phyloP scores from a whole-genome alignment of 192 early-diverging fungal species.

The Coemansia sp. region DNA sequence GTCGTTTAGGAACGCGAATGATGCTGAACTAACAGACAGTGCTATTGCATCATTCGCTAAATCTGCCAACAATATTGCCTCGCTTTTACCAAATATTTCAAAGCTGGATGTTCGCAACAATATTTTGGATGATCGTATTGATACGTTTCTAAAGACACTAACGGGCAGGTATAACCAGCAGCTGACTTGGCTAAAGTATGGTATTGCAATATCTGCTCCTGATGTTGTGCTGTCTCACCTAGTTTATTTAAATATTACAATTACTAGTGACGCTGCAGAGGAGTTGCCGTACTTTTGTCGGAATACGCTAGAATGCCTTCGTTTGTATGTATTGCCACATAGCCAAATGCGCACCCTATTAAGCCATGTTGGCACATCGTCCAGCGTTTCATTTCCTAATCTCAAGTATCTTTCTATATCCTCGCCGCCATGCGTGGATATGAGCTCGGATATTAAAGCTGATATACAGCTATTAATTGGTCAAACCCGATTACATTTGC shows the following conservation, averaged over 20 bases:
- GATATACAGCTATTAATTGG: not conserved
- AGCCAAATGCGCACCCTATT: not conserved
- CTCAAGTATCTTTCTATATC: not conserved
- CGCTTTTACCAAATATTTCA: not conserved
- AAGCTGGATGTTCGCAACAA: not conserved
- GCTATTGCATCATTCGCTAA: not conserved
- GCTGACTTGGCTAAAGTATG: not conserved
- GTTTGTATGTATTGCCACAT: not conserved
- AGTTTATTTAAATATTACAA: not conserved
- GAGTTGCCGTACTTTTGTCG: not conserved
- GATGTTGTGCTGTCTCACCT: not conserved
- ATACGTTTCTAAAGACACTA: not conserved
- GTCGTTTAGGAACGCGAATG: not conserved
- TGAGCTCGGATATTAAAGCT: not conserved
- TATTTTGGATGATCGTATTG: not conserved
- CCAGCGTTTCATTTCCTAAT: not conserved
- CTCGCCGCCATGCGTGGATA: not conserved
- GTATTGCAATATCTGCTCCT: slow-evolving; percentile 2
- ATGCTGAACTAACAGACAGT: not conserved
- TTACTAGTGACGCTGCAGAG: not conserved
- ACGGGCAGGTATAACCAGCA: not conserved
- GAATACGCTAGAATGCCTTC: not conserved
- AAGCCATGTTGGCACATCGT: not conserved
- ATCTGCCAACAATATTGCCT: not conserved
- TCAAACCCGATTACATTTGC: not conserved